Conservation (phyloP, 805 yeast species). For the Myxozyma neglecta region DNA sequence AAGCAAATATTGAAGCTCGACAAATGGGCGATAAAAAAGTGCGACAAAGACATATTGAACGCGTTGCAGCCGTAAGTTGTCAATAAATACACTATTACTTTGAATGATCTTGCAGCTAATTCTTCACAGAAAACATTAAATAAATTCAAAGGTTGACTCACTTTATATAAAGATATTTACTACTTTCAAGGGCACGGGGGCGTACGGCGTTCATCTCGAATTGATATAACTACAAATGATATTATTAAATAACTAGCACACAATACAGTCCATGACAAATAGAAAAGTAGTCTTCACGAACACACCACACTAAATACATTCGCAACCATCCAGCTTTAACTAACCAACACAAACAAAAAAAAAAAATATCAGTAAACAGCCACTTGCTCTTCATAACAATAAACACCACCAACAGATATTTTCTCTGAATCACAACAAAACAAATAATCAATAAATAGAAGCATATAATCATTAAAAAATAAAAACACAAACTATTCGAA, state of each 20-base stretch:
- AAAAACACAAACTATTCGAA: neutral
- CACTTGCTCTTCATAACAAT: too few species aligned
- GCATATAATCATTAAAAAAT: neutral
- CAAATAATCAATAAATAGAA: neutral
- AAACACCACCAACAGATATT: too few species aligned
- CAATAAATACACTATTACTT: neutral
- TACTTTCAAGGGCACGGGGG: neutral
- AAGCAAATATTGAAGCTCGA: slow-evolving; percentile 23
- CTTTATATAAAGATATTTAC: neutral
- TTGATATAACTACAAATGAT: neutral
- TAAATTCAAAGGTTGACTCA: slow-evolving; percentile 15
- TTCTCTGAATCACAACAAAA: neutral
- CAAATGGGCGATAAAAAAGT: slow-evolving; percentile 21
- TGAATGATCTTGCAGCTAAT: neutral
- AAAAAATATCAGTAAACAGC: too few species aligned
- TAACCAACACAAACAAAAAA: too few species aligned
- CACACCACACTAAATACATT: too few species aligned
- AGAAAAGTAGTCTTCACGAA: too few species aligned
- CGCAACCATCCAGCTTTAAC: too few species aligned
- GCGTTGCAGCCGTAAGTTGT: slow-evolving; percentile 12
- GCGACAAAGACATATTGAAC: slow-evolving; percentile 21
- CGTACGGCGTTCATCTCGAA: neutral
- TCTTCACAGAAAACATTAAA: slow-evolving; percentile 2
- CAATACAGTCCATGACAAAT: too few species aligned
- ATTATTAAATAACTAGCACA: too few species aligned